These are phyloP conservation scores for Ustilago esculenta DNA, from an alignment of 1,284 basidiomycete genomes.

Conservation along the genomic window DNA sequence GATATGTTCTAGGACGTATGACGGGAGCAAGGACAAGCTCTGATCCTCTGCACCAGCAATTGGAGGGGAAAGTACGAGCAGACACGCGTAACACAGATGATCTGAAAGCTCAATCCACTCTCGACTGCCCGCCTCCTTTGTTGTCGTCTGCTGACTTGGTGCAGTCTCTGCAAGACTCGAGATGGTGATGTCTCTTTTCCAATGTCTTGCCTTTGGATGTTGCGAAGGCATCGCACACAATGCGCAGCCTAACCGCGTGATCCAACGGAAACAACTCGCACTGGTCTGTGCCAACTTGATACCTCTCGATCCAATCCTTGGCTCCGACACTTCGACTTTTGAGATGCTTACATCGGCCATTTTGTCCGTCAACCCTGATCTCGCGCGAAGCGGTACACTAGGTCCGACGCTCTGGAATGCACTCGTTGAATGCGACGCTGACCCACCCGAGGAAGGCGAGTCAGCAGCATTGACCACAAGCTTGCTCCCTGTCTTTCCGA, in stretches of 20 bases:
- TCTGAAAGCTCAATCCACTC: conserved; percentile 23
- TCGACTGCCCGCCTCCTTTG: neutral
- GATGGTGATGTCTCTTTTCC: conserved; percentile 59
- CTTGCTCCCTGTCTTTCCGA: conserved; percentile 59
- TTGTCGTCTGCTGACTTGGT: neutral
- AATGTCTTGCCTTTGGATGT: conserved; percentile 39
- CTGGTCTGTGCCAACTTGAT: conserved; percentile 46
- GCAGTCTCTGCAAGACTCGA: conserved; percentile 24
- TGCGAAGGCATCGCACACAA: conserved; percentile 56
- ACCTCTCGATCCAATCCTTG: conserved; percentile 50
- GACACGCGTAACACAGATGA: conserved; percentile 33
- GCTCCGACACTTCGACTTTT: conserved; percentile 6
- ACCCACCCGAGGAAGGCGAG: neutral
- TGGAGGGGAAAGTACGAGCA: conserved; percentile 19
- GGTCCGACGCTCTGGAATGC: conserved; percentile 41
- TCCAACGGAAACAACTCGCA: conserved; percentile 27
- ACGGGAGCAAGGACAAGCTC: conserved; percentile 14
- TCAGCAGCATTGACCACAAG: conserved; percentile 45
- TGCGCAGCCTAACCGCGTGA: conserved; percentile 42
- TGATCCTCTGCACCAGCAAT: neutral
- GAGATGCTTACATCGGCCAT: conserved; percentile 1
- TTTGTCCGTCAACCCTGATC: neutral
- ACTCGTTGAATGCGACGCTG: conserved; percentile 11
- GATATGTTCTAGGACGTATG: conserved; percentile 15
- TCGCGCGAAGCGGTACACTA: conserved; percentile 14